Percentiles rank a stretch among this genome's conserved stretches.
phyloP scores from a whole-genome alignment of 805 yeast genomes.

The Huiozyma naganishii region DNA sequence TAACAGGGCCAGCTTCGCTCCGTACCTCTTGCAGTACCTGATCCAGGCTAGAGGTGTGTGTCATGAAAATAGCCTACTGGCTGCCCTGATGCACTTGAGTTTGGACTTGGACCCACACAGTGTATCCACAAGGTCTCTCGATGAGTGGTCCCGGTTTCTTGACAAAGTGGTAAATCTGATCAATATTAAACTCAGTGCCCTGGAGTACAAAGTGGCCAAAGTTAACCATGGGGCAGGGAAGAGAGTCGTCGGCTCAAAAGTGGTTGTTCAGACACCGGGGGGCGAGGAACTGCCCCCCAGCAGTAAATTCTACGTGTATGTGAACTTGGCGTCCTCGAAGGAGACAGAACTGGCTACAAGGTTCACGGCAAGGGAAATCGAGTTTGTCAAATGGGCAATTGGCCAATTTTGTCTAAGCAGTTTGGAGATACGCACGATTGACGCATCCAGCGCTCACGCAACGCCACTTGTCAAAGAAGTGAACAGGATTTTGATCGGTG shows the following conservation, averaged over 20 bases:
- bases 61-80: conserved; percentile 15
- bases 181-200: conserved; percentile 15
- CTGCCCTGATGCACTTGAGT: conserved; percentile 10
- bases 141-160: conserved; percentile 6
- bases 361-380: conserved; percentile 18
- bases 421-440: not conserved
- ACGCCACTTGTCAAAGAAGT: conserved; percentile 8
- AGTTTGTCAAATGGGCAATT: conserved; percentile 22
- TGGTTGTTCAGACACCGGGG: not conserved
- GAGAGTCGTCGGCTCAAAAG: conserved; percentile 5
- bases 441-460: not conserved
- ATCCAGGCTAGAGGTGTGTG: conserved; percentile 12
- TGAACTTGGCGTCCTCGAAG: conserved; percentile 14
- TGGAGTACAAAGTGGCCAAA: conserved; percentile 15
- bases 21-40: not conserved
- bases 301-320: conserved; percentile 19
- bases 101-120: not conserved
- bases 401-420: conserved; percentile 6
- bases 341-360: conserved; percentile 23
- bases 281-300: conserved; percentile 5
- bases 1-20: not conserved
- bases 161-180: conserved; percentile 10
- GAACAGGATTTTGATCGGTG: conserved; percentile 6
- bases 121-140: not conserved
- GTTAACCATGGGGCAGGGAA: conserved; percentile 18